Evolutionary conservation across 768 basidiomycete genomes (phyloP).

Genomic region (Lactarius deliciosus): DNA sequence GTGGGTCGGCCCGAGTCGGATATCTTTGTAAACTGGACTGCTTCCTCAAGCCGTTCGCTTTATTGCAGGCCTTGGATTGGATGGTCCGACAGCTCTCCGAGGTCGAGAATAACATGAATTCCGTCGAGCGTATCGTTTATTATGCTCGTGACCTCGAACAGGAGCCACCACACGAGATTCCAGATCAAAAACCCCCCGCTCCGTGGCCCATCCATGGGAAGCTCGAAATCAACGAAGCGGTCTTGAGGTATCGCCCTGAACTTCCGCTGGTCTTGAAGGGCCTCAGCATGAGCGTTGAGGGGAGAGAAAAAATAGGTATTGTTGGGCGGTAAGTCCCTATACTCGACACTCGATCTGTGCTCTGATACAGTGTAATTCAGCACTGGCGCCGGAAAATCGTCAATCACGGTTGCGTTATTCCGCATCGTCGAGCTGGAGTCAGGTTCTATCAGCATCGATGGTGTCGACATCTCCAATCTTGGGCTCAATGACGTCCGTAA

Average conservation of each 20-base stretch:
- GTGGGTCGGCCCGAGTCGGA: constrained; percentile 35
- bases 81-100: constrained; percentile 77
- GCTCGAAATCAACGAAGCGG: constrained; percentile 72
- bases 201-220: constrained; percentile 76
- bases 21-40: not conserved
- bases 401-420: constrained; percentile 86
- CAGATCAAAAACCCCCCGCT: constrained; percentile 55
- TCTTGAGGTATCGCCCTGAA: constrained; percentile 81
- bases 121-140: constrained; percentile 78
- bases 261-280: constrained; percentile 88
- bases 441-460: constrained; percentile 81
- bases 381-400: constrained; percentile 88
- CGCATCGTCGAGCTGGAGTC: constrained; percentile 77
- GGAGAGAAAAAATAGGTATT: constrained; percentile 90
- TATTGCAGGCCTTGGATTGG: constrained; percentile 60
- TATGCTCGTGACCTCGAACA: constrained; percentile 78
- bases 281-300: constrained; percentile 62
- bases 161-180: no score
- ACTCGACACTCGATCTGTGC: constrained; percentile 9
- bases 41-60: not conserved
- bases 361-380: constrained; percentile 27
- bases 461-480: constrained; percentile 74
- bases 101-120: constrained; percentile 92
- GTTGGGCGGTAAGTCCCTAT: constrained; percentile 56
- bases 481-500: constrained; percentile 73